Base-by-base conservation (phyloP, 2,329 filamentous ascomycete species). In the Nemania abortiva region DNA sequence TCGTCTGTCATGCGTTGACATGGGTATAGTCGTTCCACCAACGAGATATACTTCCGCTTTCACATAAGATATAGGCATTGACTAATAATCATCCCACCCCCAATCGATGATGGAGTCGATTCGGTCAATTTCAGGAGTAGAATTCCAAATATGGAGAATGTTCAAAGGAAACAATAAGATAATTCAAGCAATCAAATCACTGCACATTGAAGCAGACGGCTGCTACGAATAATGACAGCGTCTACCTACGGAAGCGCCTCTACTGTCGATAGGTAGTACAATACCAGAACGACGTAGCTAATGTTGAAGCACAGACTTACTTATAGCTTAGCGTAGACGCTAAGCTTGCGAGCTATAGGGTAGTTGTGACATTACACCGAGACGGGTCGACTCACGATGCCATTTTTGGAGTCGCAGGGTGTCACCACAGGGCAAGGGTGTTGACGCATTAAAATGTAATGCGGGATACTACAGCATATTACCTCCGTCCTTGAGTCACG, bases 361-460 rank as follows among this genome's bases (percentile, higher is more conserved):
- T 37, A 11, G 34, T 37, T 20, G 37, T 60, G 55, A 22, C 18
- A 61, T 56, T 57, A 56, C 39, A 15, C 57, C 52, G 31, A 61
- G 52, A 31, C 34, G 22, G 47, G n/a, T 58, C 29, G 24, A 24
- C 34, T 65, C 62, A 62, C 56, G 66, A 62, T 66, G 15, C 67
- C 24, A 52, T 66, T 69, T 66, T 58, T 54, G 61, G 62, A 50
- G 59, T 63, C 50, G 58, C 29, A 59, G 57, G 52, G 55, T 65
- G 39, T 53, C 53, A 31, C 50, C 27, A 22, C 34, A 27, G 53
- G 18, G 6, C 29, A 22, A 20, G 37, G 47, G 31, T 31, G 49
- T 56, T 60, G 47, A 49, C 45, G 60, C 60, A 50, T 57, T 52
- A 24, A 13, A 24, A 29, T 59, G 52, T n/a, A 11, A 63, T 68